Evolutionary conservation across 352 stramenopile genomes (phyloP).

Genomic region (Pythium dissimile): DNA sequence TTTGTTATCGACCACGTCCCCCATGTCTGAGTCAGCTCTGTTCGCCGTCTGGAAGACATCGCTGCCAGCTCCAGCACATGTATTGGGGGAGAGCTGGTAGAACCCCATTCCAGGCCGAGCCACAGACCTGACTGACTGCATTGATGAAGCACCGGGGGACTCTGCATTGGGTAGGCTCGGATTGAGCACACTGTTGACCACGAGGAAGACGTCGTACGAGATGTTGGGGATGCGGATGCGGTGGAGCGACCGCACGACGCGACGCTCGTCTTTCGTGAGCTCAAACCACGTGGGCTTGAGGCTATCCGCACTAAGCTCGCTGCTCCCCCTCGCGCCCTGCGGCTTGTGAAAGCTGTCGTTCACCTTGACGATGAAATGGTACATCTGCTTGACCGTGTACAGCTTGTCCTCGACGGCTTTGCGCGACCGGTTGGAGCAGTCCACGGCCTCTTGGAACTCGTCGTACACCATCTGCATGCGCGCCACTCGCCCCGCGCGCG

Average conservation of each 20-base stretch:
- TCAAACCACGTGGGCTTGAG: slow-evolving; percentile 51
- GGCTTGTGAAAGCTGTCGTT: slow-evolving; percentile 41
- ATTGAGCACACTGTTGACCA: slow-evolving; percentile 53
- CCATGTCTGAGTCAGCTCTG: not conserved
- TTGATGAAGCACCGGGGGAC: not conserved
- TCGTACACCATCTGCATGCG: slow-evolving; percentile 53
- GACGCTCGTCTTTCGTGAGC: slow-evolving; percentile 49
- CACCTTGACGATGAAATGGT: slow-evolving; percentile 63
- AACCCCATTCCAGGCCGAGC: too few relatives aligned
- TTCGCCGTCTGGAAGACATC: too few relatives aligned
- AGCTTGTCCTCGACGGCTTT: slow-evolving; percentile 70
- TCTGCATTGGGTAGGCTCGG: not conserved
- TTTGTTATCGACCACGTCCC: slow-evolving; percentile 34
- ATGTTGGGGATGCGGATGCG: slow-evolving; percentile 59
- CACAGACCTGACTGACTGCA: too few relatives aligned
- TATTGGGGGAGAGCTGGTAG: too few relatives aligned
- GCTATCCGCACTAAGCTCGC: not conserved
- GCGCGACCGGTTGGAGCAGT: slow-evolving; percentile 40
- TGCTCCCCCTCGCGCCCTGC: slow-evolving; percentile 8
- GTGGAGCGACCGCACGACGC: slow-evolving; percentile 45
- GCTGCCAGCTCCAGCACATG: too few relatives aligned
- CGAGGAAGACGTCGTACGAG: slow-evolving; percentile 45
- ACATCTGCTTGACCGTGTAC: slow-evolving; percentile 70
- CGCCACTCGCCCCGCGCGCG: slow-evolving; percentile 32
- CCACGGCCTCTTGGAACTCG: slow-evolving; percentile 38